Evolutionary conservation across 208 protist genomes (phyloP).

Genomic region (Acanthamoeba healyi): DNA sequence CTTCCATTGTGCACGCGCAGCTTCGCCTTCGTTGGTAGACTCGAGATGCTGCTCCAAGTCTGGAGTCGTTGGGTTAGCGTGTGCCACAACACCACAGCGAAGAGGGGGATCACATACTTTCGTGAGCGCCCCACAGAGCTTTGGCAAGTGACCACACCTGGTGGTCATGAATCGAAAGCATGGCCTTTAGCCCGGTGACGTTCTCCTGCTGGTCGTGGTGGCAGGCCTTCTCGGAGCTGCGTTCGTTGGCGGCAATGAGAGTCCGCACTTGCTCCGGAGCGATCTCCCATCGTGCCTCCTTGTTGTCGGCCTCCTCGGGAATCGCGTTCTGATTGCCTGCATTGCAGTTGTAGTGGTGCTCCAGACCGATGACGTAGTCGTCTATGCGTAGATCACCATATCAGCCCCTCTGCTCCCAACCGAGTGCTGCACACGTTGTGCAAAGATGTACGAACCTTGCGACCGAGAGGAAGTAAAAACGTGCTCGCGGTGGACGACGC

Average conservation of each 20-base stretch:
- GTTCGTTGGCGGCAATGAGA: neutral
- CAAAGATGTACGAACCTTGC: neutral
- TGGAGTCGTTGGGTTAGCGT: neutral
- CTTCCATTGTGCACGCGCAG: neutral
- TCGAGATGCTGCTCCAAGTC: neutral
- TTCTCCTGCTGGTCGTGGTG: neutral
- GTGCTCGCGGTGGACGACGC: neutral
- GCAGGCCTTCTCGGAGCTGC: neutral
- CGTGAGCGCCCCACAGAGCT: neutral
- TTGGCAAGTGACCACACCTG: neutral
- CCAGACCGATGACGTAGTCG: neutral
- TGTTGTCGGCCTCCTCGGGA: neutral
- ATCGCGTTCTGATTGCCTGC: neutral
- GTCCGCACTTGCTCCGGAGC: neutral
- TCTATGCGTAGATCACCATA: too few species aligned
- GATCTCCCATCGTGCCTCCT: neutral
- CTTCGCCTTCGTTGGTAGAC: neutral
- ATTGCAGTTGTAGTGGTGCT: neutral
- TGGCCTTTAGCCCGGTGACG: neutral
- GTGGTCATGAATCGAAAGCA: neutral
- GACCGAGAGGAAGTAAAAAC: neutral
- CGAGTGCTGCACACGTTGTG: too few species aligned
- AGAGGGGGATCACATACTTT: neutral
- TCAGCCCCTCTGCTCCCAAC: too few species aligned
- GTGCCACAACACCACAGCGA: too few species aligned